phyloP scores from a whole-genome alignment of 2,329 filamentous ascomycete species.

The Hypoxylon sp. region DNA sequence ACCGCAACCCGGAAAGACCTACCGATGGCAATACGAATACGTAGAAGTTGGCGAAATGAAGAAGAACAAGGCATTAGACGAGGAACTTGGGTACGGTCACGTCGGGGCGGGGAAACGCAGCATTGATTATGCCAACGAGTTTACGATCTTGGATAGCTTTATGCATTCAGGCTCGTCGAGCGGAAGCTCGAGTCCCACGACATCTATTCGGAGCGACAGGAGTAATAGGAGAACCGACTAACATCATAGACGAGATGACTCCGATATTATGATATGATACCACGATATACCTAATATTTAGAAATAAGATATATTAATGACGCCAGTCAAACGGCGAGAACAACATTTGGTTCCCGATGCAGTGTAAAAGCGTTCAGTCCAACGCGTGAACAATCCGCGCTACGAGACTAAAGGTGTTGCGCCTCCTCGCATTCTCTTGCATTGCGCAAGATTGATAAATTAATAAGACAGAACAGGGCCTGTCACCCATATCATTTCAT shows the following conservation, averaged over 20 bases:
- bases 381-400: background rate
- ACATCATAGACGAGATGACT: slow-evolving; percentile 33
- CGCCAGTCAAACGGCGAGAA: slow-evolving; percentile 16
- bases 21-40: slow-evolving; percentile 96
- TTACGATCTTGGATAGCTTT: slow-evolving; percentile 40
- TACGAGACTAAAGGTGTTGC: background rate
- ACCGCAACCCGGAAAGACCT: slow-evolving; percentile 85
- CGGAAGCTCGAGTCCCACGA: slow-evolving; percentile 39
- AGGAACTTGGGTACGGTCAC: slow-evolving; percentile 43
- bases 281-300: slow-evolving; percentile 43
- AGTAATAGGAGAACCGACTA: slow-evolving; percentile 38
- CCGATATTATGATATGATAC: slow-evolving; percentile 45
- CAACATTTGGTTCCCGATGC: background rate
- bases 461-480: too few relatives aligned
- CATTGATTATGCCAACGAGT: slow-evolving; percentile 31
- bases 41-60: slow-evolving; percentile 84
- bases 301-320: slow-evolving; percentile 37
- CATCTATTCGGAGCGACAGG: slow-evolving; percentile 35
- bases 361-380: background rate
- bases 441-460: background rate
- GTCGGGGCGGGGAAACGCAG: slow-evolving; percentile 30
- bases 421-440: background rate
- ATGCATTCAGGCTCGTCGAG: slow-evolving; percentile 42
- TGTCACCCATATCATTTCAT: background rate
- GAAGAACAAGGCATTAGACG: slow-evolving; percentile 53